Base-by-base conservation (phyloP, 2,329 filamentous ascomycete species). In the Exophiala oligosperma region DNA sequence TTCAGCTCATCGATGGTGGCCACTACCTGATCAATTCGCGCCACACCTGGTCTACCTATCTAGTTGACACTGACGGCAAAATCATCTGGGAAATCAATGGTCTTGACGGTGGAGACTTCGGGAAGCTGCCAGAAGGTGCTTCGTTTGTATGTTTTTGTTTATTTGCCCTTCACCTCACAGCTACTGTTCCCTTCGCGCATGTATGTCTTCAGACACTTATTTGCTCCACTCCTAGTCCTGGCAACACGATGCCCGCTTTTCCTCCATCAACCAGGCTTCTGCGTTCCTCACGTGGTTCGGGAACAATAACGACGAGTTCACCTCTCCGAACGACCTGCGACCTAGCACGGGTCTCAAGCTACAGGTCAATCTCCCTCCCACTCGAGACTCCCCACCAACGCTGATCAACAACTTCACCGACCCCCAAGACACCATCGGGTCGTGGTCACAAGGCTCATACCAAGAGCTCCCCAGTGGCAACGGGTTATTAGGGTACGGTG, bases 401-500 rank as follows among this genome's bases (percentile, higher is more conserved):
- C 37, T 57, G 12, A 12, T 44, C 14, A 52, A 48, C 37, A 57
- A 57, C 28, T 51, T 44, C 12, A 52, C 54, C 11, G 32, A 57
- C 26, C 48, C 23, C 8, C 29, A 50, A 3, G 4, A 21, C 21
- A 40, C 26, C n/a, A 24, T 57, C 12, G 35, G 24, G 9, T 35
- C 54, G 2, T 57, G 41, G 11, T 74, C 72, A 23, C 72, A 74
- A 49, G 73, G 73, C 8, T 74, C 74, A 23, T 57, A 70, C 46
- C 73, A 74, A 56, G 57, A 71, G 1, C 64, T 74, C 11, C 64
- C 68, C 9, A 77, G 74, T 56, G 62, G 65, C 4, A 73, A 75
- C 49, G 66, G 68, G 2, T 69, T 76, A 23, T 70, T 73, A 14
- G 73, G 72, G 53, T 75, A 73, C 72, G 73, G 73, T 8, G 73